Evolutionary conservation across 441 rosid species (phyloP), one percentile per base, ranked within the genome.

Genomic region (Pelargonium citronellum): DNA sequence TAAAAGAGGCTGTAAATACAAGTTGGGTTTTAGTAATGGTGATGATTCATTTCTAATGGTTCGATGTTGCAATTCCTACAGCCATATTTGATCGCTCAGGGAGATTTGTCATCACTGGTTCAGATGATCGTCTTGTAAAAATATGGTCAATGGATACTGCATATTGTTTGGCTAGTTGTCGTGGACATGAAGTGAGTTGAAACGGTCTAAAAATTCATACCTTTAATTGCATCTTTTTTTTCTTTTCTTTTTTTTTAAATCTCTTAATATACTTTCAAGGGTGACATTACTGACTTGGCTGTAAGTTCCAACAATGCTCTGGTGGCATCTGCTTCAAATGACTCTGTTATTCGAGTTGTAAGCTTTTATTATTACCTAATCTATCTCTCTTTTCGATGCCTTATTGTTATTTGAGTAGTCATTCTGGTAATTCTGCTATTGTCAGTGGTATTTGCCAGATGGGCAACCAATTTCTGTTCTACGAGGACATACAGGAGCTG

Each of bases 71-170:
- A 39, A 39, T 39, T 39, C 44, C 24, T 57, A 57, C 90, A 95
- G 99, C 98, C 72, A 95, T 85, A 77, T 89, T 91, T 79, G 98
- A 95, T 82, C 95, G 96, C 66, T 89, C 83, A 2, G 99, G 98
- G 78, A 95, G 99, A 82, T 90, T 89, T 79, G 99, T 90, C 67
- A 83, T 95, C 75, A 92, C 99, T 65, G 99, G 99, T 73, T 91
- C 99, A 67, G 99, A 95, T 79, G 98, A 95, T 67, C 98, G 99
- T 64, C 96, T 95, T 76, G 99, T 95, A 68, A 95, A 95, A 84
- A 84, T 95, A 71, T 95, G 99, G 99, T 92, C 99, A 47, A 91
- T 92, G 99, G 99, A 95, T 72, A 90, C 97, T 81, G 99, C 99
- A 71, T 90, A 90, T 83, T 95, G 98, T 83, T 82, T 95, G 84